A percentile compares a stretch with the other conserved stretches of the same genome.
Conservation (phyloP, 2,329 filamentous ascomycete species). For the Trichoderma breve region DNA sequence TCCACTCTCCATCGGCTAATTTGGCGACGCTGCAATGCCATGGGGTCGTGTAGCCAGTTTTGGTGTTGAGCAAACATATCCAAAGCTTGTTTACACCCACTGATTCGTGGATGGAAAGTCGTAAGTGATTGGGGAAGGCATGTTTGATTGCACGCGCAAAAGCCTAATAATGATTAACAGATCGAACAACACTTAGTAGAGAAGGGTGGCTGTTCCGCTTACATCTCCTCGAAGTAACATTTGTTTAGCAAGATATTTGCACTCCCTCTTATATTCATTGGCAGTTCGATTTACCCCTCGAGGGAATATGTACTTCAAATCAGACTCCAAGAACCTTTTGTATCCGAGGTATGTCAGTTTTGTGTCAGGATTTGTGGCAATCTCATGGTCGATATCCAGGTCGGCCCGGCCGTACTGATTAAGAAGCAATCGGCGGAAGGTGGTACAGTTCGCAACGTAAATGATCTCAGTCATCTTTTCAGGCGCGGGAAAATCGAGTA, state of each 20-base stretch:
- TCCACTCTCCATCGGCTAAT: slow-evolving; percentile 25
- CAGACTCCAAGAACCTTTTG: slow-evolving; percentile 30
- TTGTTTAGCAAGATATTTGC: slow-evolving; percentile 32
- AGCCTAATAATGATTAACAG: slow-evolving; percentile 23
- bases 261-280: slow-evolving; percentile 29
- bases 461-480: slow-evolving; percentile 43
- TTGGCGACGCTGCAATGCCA: slow-evolving; percentile 33
- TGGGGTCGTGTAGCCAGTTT: slow-evolving; percentile 32
- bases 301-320: slow-evolving; percentile 32
- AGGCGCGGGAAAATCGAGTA: slow-evolving; percentile 41
- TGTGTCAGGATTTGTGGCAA: slow-evolving; percentile 30
- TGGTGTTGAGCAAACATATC: slow-evolving; percentile 31
- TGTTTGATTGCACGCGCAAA: slow-evolving; percentile 31
- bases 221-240: slow-evolving; percentile 34
- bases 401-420: slow-evolving; percentile 18
- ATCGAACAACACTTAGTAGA: not conserved
- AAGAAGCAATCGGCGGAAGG: slow-evolving; percentile 31
- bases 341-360: slow-evolving; percentile 34
- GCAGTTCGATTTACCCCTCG: slow-evolving; percentile 23
- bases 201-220: slow-evolving; percentile 4
- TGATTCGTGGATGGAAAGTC: slow-evolving; percentile 34
- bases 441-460: slow-evolving; percentile 34
- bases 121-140: slow-evolving; percentile 29
- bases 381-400: slow-evolving; percentile 31
- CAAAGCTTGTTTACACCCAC: slow-evolving; percentile 30